These are phyloP conservation scores for Quercus bicolor DNA, from an alignment of 306 rosid species.

Conservation along the genomic window DNA sequence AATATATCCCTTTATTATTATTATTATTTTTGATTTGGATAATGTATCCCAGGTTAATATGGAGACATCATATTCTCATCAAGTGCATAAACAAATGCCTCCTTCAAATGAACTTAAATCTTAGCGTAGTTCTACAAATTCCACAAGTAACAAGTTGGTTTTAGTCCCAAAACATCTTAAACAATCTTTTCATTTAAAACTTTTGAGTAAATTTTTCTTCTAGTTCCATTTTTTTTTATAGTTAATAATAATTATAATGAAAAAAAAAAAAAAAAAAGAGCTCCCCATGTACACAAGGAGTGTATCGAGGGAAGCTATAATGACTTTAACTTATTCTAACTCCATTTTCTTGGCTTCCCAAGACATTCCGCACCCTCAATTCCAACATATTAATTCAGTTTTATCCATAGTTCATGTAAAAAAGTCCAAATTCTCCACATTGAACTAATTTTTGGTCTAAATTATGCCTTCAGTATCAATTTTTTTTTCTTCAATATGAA, in stretches of 20 bases:
- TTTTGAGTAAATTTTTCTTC: neutral
- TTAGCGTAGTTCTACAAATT: neutral
- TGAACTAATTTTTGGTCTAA: neutral
- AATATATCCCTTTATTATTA: neutral
- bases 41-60: neutral
- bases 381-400: neutral
- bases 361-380: neutral
- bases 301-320: too few species aligned
- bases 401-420: neutral
- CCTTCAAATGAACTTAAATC: neutral
- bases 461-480: too few species aligned
- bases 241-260: too few species aligned
- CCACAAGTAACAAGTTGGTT: neutral
- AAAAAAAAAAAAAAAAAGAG: too few species aligned
- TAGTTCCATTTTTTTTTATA: neutral
- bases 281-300: too few species aligned
- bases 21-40: neutral
- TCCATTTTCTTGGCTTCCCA: neutral
- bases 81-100: neutral
- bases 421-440: neutral
- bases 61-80: neutral
- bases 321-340: too few species aligned
- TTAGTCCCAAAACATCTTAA: neutral
- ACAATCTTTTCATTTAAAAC: neutral
- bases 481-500: neutral